Conservation (phyloP, 2,329 filamentous ascomycete species). For the Pyrenophora teres region DNA sequence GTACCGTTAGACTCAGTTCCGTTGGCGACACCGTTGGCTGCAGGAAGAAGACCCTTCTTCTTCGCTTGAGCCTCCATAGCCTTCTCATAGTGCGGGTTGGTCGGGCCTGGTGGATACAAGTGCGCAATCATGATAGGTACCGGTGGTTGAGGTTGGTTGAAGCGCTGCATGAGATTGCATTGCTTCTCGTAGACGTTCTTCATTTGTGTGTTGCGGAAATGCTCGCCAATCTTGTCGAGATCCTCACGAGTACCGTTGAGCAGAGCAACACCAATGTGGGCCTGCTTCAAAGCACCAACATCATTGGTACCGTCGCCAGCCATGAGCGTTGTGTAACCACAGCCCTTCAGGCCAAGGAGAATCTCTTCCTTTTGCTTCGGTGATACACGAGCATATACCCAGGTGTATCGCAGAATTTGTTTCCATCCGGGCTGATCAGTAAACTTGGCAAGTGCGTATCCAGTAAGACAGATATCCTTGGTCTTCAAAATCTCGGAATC, state of each 20-base stretch:
- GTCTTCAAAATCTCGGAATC: constrained; percentile 78
- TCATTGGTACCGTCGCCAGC: constrained; percentile 98
- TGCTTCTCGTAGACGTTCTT: constrained; percentile 99
- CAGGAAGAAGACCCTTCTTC: constrained; percentile 70
- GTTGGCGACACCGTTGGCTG: constrained; percentile 51
- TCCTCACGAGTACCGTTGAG: constrained; percentile 94
- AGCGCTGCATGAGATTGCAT: constrained; percentile 84
- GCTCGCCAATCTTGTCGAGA: constrained; percentile 87
- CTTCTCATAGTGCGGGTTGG: constrained; percentile 92
- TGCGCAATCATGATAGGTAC: constrained; percentile 92
- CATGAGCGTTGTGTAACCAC: constrained; percentile 98
- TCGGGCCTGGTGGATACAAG: constrained; percentile 86
- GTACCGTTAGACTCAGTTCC: constrained; percentile 26
- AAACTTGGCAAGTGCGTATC: constrained; percentile 89
- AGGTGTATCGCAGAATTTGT: constrained; percentile 82
- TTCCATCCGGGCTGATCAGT: constrained; percentile 77
- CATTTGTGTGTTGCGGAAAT: constrained; percentile 94
- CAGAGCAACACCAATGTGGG: constrained; percentile 93
- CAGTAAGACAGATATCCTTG: constrained; percentile 95
- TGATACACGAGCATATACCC: constrained; percentile 98
- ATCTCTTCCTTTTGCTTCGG: constrained; percentile 99
- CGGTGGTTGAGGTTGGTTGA: constrained; percentile 91
- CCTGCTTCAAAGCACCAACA: constrained; percentile 95
- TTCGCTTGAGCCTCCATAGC: constrained; percentile 85
- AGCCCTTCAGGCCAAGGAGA: constrained; percentile 91